These are phyloP conservation scores for Ephemerocybe angulata DNA, from an alignment of 768 basidiomycete genomes.

Conservation along the genomic window DNA sequence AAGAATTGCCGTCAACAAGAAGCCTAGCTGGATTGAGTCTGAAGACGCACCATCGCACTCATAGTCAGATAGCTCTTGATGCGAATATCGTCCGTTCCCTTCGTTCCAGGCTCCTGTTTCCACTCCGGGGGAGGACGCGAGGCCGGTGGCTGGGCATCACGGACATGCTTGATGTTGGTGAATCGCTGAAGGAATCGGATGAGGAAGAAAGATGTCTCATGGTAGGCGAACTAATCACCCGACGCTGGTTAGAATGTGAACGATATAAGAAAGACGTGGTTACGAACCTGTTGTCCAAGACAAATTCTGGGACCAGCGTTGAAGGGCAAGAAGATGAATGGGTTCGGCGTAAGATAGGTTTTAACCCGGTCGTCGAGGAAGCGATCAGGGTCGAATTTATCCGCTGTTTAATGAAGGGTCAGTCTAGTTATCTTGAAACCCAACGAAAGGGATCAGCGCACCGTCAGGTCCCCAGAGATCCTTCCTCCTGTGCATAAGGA, in stretches of 20 bases:
- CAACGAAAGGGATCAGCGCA: neutral
- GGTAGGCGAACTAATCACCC: conserved; percentile 69
- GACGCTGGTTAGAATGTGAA: conserved; percentile 44
- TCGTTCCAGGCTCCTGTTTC: conserved; percentile 32
- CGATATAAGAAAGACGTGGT: conserved; percentile 13
- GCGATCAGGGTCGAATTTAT: conserved; percentile 60
- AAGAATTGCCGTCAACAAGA: neutral
- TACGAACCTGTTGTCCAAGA: conserved; percentile 43
- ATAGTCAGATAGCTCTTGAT: conserved; percentile 51
- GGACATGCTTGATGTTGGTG: conserved; percentile 40
- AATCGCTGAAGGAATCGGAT: conserved; percentile 57
- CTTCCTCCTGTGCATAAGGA: conserved; percentile 56
- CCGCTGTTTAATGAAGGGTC: conserved; percentile 30
- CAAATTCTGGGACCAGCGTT: conserved; percentile 51
- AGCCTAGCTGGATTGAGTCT: neutral
- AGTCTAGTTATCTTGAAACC: neutral
- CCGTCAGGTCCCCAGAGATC: conserved; percentile 29
- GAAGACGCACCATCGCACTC: conserved; percentile 26
- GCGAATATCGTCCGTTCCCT: conserved; percentile 45
- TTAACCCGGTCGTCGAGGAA: conserved; percentile 59
- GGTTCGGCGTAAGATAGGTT: conserved; percentile 53
- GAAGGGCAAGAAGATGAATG: conserved; percentile 54
- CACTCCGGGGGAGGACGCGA: conserved; percentile 45
- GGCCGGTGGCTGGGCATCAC: conserved; percentile 40
- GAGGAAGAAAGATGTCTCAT: conserved; percentile 62